phyloP scores from a whole-genome alignment of 768 basidiomycete genomes.

The Lepiota brunneoincarnata region DNA sequence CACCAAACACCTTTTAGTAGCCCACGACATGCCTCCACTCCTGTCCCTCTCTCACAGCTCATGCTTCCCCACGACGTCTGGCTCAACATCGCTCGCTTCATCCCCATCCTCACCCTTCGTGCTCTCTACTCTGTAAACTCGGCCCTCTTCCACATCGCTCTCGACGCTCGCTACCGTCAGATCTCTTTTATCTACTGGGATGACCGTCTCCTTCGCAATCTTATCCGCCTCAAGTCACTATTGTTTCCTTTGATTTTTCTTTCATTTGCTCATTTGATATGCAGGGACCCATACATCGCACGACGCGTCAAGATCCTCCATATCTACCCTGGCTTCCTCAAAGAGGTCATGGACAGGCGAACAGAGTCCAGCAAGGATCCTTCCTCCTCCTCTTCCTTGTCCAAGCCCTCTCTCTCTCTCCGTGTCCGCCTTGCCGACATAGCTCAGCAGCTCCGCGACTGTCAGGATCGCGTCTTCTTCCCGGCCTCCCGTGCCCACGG shows the following conservation, averaged over 20 bases:
- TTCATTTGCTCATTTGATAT: background rate
- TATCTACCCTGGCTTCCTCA: conserved; percentile 47
- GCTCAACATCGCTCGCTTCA: conserved; percentile 31
- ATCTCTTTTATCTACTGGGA: conserved; percentile 50
- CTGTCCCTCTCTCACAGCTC: background rate
- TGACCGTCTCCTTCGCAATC: conserved; percentile 39
- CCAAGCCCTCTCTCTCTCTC: background rate
- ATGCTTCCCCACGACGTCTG: conserved; percentile 33
- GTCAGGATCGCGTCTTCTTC: conserved; percentile 2
- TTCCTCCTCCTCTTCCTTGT: background rate
- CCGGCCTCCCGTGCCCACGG: background rate
- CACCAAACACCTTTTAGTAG: background rate
- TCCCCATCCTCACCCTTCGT: conserved; percentile 29
- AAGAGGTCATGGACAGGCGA: conserved; percentile 33
- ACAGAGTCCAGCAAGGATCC: conserved; percentile 7
- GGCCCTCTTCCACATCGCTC: conserved; percentile 35
- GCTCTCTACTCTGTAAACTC: conserved; percentile 36
- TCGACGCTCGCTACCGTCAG: conserved; percentile 47
- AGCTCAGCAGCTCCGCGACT: conserved; percentile 1
- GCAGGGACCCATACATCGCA: conserved; percentile 46
- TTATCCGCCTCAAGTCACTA: conserved; percentile 35
- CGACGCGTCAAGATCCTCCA: conserved; percentile 46
- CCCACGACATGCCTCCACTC: too few relatives aligned
- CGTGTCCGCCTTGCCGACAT: conserved; percentile 4
- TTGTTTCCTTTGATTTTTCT: background rate